Evolutionary conservation across 768 basidiomycete species (phyloP).

Genomic region (Pleurotus djamor): DNA sequence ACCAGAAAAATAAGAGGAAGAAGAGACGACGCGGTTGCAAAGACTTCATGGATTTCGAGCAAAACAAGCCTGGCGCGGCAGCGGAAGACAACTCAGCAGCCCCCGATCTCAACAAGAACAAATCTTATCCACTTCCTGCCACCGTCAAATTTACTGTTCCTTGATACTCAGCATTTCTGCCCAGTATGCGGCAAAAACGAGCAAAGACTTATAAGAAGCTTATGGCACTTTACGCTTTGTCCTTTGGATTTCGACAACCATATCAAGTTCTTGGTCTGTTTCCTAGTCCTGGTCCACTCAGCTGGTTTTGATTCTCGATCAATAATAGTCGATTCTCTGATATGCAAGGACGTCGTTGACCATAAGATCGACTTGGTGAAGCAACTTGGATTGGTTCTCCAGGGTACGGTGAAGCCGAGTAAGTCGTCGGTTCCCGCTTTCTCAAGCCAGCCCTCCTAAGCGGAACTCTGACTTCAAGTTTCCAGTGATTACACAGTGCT

Average conservation of each 20-base stretch:
- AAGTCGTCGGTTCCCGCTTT: conserved; percentile 29
- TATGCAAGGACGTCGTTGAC: conserved; percentile 67
- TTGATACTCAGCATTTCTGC: neutral
- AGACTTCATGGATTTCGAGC: conserved; percentile 1
- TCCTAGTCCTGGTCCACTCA: conserved; percentile 7
- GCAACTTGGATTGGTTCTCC: conserved; percentile 73
- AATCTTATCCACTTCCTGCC: neutral
- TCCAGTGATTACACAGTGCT: conserved; percentile 98
- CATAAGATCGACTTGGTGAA: conserved; percentile 76
- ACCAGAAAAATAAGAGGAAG: conserved; percentile 28
- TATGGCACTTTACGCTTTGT: conserved; percentile 85
- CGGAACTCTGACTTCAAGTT: conserved; percentile 35
- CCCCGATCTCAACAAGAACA: neutral
- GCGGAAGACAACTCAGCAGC: neutral
- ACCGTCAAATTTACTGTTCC: neutral
- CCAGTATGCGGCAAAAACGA: conserved; percentile 88
- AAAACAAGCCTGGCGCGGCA: too few species aligned
- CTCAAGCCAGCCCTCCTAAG: conserved; percentile 7
- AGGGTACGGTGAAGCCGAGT: conserved; percentile 93
- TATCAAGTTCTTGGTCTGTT: conserved; percentile 86
- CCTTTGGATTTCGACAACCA: conserved; percentile 90
- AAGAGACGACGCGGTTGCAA: neutral
- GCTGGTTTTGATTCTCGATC: conserved; percentile 4
- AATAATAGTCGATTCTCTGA: conserved; percentile 75
- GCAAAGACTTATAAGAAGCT: conserved; percentile 94